phyloP scores from a whole-genome alignment of 2,329 filamentous ascomycete genomes.

The Orbilia javanica region DNA sequence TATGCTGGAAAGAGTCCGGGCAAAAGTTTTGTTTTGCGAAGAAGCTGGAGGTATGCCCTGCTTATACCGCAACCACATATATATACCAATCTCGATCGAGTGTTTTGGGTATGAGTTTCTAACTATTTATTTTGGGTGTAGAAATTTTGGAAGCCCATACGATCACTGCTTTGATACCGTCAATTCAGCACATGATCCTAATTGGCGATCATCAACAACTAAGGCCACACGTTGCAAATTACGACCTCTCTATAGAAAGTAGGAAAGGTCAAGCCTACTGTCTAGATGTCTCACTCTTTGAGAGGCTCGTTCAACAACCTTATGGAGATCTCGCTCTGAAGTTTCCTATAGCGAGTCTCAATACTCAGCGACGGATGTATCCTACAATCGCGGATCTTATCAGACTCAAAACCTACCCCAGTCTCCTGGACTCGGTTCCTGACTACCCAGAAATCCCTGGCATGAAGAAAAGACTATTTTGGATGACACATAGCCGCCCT shows the following conservation, averaged over 20 bases:
- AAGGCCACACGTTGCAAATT: constrained; percentile 72
- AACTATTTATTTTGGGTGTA: background rate
- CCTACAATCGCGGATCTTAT: constrained; percentile 74
- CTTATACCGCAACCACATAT: no score
- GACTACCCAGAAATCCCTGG: constrained; percentile 69
- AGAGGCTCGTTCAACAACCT: constrained; percentile 68
- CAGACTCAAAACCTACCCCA: constrained; percentile 71
- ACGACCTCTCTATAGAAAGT: constrained; percentile 70
- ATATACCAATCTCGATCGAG: background rate
- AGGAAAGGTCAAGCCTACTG: constrained; percentile 69
- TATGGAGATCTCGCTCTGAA: constrained; percentile 47
- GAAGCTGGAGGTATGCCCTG: constrained; percentile 70
- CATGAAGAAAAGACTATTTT: constrained; percentile 71
- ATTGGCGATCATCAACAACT: constrained; percentile 76
- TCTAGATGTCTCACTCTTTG: constrained; percentile 74
- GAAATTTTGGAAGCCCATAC: constrained; percentile 77
- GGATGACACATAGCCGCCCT: constrained; percentile 72
- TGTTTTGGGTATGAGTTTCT: background rate
- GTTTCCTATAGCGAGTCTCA: constrained; percentile 66
- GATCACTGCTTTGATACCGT: constrained; percentile 72
- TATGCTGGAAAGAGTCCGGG: constrained; percentile 68
- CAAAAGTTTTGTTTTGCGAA: constrained; percentile 75
- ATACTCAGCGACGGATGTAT: constrained; percentile 76
- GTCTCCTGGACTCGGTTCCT: constrained; percentile 69
- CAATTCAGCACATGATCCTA: constrained; percentile 73